These are phyloP conservation scores for Colletotrichum sp. DNA, from an alignment of 2,329 filamentous ascomycete genomes.

Conservation along the genomic window DNA sequence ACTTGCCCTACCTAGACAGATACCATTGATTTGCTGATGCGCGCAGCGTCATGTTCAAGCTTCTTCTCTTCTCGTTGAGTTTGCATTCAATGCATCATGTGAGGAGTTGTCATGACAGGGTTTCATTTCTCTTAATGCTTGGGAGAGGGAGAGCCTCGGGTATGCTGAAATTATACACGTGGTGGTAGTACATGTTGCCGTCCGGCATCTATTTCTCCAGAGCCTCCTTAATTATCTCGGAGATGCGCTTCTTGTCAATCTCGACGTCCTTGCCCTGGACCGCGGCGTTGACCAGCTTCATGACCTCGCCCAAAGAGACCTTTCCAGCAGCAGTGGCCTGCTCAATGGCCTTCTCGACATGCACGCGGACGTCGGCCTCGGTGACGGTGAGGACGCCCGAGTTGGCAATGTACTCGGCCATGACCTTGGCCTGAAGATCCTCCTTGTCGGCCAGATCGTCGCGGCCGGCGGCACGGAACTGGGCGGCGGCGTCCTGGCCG, in stretches of 20 bases:
- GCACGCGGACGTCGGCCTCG: constrained; percentile 60
- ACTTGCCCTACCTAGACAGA: constrained; percentile 5
- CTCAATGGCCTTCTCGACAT: constrained; percentile 58
- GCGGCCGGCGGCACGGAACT: constrained; percentile 69
- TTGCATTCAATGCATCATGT: not conserved
- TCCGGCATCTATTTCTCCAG: not conserved
- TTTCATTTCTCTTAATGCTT: not conserved
- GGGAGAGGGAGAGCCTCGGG: not conserved
- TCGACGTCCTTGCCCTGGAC: constrained; percentile 71
- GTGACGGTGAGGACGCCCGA: constrained; percentile 65
- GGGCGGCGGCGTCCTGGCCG: constrained; percentile 62
- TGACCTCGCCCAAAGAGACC: constrained; percentile 61
- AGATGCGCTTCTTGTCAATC: constrained; percentile 67
- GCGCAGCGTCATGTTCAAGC: not conserved
- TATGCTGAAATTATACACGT: constrained; percentile 4
- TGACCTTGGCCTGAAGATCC: constrained; percentile 65
- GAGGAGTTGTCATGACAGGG: not conserved
- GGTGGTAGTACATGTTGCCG: not conserved
- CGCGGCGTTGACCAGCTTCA: constrained; percentile 63
- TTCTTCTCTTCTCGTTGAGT: not conserved
- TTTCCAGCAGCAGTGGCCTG: constrained; percentile 57
- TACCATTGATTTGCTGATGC: constrained; percentile 16
- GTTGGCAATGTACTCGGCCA: constrained; percentile 68
- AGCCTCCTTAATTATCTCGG: constrained; percentile 63
- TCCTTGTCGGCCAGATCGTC: constrained; percentile 76